Evolutionary conservation across 768 basidiomycete species (phyloP), one percentile per base, ranked within the genome.

Genomic region (Pulveroboletus sp.): DNA sequence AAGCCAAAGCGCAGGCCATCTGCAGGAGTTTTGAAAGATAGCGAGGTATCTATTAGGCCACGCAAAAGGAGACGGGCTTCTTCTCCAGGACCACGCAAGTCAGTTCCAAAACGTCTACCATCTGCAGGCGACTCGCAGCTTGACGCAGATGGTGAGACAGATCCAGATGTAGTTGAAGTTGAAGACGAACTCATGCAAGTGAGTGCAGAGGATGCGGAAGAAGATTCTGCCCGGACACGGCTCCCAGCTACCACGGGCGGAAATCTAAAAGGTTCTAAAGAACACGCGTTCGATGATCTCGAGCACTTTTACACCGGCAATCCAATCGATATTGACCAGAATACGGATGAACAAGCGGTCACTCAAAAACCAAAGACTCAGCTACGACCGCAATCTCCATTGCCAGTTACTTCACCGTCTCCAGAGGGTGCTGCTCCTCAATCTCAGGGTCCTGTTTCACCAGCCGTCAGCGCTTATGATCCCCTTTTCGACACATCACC

Each of bases 131-230:
- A 67, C 40, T 67, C 66, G 17, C 68, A 67, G 34, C 59, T 63
- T 16, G 66, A 67, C 14, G 66, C 67, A 25, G 66, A 68, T 50
- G 66, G 69, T 25, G 58, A 58, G 34, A 58, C 62, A 17, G 68
- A 71, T 42, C 61, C 66, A 21, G 73, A 75, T 41, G 57, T 63
- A 14, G 60, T 69, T 24, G 73, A 72, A 11, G 72, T 75, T 45
- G 67, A 64, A 42, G 66, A 66, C 23, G 61, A 61, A 33, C 60
- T 65, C 40, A 64, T 67, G 61, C 57, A 55, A 55, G 57, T 36
- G 27, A 56, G 56, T 33, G 5, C 36, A 19, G 67, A 61, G 35
- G 63, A 58, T 32, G 44, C 11, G 1, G 61, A 63, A 40, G 56
- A 56, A 23, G 47, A 21, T 33, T 40, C 47, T 17, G 25, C 49